These are phyloP conservation scores for Vitellaria paradoxa DNA, from an alignment of 179 eudicot genomes.

Conservation along the genomic window DNA sequence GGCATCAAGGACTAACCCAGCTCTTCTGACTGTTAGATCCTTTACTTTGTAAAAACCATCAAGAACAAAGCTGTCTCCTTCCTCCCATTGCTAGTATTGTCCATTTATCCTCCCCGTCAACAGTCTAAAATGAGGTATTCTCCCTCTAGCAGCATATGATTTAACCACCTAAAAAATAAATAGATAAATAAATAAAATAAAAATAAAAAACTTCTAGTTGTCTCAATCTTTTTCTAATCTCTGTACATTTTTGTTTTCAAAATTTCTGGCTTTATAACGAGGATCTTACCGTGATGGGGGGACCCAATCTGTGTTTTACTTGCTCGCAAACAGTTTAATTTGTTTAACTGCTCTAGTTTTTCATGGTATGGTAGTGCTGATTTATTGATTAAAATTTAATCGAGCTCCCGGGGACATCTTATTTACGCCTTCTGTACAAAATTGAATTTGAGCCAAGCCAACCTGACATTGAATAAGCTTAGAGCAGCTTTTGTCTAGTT, in stretches of 20 bases:
- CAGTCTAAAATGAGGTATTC: no score
- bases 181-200: no score
- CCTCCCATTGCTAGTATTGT: no score
- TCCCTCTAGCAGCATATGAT: no score
- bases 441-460: background rate
- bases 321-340: background rate
- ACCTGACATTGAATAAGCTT: background rate
- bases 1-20: no score
- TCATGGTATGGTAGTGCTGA: background rate
- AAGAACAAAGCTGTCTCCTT: no score
- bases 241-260: background rate
- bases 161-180: no score
- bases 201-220: background rate
- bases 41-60: no score
- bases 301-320: background rate
- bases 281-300: background rate
- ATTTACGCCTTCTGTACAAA: no score
- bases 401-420: background rate
- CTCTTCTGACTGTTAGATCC: no score
- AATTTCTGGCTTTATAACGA: background rate
- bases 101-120: no score
- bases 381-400: background rate
- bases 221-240: background rate
- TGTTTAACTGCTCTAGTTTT: background rate
- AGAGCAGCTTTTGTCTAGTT: background rate